Evolutionary conservation across 345 rosid genomes (phyloP), one percentile per base, ranked within the genome.

Genomic region (Salix koriyanagi): DNA sequence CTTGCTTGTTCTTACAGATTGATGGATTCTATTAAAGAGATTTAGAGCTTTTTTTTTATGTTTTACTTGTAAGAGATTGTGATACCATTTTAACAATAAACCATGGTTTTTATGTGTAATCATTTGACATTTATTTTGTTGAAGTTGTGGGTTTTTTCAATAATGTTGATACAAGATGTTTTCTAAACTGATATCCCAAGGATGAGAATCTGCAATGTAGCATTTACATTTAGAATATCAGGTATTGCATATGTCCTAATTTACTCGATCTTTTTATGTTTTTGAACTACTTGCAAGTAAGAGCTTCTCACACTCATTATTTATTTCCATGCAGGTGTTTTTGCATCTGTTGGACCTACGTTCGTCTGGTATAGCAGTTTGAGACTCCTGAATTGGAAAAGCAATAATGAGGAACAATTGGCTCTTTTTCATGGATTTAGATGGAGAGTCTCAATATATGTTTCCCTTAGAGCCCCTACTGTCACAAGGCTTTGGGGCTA

Each of bases 381-480:
- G 61, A 75, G 75, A 18, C 76, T 75, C 28, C 76, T 77, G 83
- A 69, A 71, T 74, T 54, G 28, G 58, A 65, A 37, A 32, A 32
- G 23, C n/a, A 7, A 18, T 58, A 44, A 89, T 90, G 94, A 2
- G 83, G 79, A 82, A 84, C 70, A 71, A 68, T 83, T 82, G 87
- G 90, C 69, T 79, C 39, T 81, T 76, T 75, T 83, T 84, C 69
- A 83, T 80, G 86, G 89, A 89, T 86, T 74, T 84, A 2, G 85
- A 90, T 37, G 86, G 90, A 62, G 84, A 83, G 61, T 77, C 83
- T 77, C 80, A 88, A 1, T 80, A 69, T 52, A 65, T 82, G 72
- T 80, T 94, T 64, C 90, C 93, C 7, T 71, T 86, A 50, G 87
- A 82, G 67, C 85, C 87, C 61, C 82, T 89, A 62, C 42, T 88